Evolutionary conservation across 2,329 filamentous ascomycete species (phyloP), one percentile per base, ranked within the genome.

Genomic region (Verticillium albo-atrum): DNA sequence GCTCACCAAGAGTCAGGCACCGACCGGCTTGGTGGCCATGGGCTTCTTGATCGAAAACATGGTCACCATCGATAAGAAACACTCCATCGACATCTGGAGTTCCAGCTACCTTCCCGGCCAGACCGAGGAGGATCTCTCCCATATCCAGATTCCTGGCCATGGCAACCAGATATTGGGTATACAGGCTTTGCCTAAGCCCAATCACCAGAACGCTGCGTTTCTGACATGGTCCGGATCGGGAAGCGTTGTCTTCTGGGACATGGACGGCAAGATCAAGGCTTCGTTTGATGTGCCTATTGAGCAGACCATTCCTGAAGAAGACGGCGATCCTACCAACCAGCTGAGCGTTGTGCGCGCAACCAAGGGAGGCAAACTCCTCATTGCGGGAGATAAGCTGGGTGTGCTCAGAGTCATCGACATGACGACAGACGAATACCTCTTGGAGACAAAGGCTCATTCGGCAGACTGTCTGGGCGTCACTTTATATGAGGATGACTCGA

Each of bases 171-270:
- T 89, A n/a, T 73, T 92, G 50, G 95, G 95, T 15, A 87, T 97
- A 1, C 83, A 87, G 57, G 73, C 86, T 1, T 75, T 97, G 4
- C 72, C 80, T 3, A 77, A 77, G 25, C 80, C 85, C 0, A 90
- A 90, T 60, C 71, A 78, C 4, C 75, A 85, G 26, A 79, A 83
- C 25, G 88, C 91, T 1, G 83, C 88, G 9, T 97, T 98, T 68
- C 88, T 93, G 64, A 97, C 93, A 0, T 99, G 93, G 91, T 93
- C 94, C 2, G 85, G 84, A 25, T 87, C 88, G 56, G 95, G 95
- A 5, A 86, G 84, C 17, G 83, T 98, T 56, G 84, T 91, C 26
- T 89, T 96, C 66, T 99, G 95, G 95, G 84, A 87, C 66, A 72
- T 86, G 15, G 82, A 91, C 55, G 95, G 94, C 25, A 82, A 80